A percentile compares a stretch with the other conserved stretches of the same genome.
Evolutionary conservation across 2,329 filamentous ascomycete species (phyloP).

Genomic region (Leptosphaerulina australis): DNA sequence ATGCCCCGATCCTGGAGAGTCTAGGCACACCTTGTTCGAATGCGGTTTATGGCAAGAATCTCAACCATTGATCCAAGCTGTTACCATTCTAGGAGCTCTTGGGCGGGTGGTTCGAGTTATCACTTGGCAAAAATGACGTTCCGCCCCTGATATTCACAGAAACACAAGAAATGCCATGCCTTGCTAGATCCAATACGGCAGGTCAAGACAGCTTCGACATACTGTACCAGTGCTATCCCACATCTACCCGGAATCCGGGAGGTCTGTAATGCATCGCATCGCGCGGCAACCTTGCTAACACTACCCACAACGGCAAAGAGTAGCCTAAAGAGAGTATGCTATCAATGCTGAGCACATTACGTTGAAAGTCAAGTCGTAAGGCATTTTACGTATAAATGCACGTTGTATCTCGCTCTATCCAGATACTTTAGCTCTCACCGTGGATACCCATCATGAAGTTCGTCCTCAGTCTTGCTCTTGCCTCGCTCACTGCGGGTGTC

Average conservation of each 20-base stretch:
- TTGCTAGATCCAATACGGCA: constrained; percentile 28
- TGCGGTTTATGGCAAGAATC: background rate
- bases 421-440: background rate
- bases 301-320: background rate
- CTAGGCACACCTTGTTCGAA: background rate
- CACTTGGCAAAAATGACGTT: constrained; percentile 24
- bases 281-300: background rate
- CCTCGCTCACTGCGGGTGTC: constrained; percentile 25
- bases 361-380: background rate
- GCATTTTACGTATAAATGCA: background rate
- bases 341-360: constrained; percentile 1
- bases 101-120: background rate
- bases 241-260: constrained; percentile 11
- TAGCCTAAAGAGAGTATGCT: background rate
- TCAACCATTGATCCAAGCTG: background rate
- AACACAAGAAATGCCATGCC: constrained; percentile 32
- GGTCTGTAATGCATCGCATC: constrained; percentile 7
- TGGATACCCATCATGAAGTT: constrained; percentile 23
- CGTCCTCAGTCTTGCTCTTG: constrained; percentile 18
- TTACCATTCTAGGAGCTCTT: background rate
- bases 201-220: constrained; percentile 24
- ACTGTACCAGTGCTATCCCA: constrained; percentile 13
- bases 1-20: background rate
- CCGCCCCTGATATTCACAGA: constrained; percentile 1
- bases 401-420: background rate